These are phyloP conservation scores for Fraxinus greggii DNA, from an alignment of 305 asterid species.

Conservation along the genomic window DNA sequence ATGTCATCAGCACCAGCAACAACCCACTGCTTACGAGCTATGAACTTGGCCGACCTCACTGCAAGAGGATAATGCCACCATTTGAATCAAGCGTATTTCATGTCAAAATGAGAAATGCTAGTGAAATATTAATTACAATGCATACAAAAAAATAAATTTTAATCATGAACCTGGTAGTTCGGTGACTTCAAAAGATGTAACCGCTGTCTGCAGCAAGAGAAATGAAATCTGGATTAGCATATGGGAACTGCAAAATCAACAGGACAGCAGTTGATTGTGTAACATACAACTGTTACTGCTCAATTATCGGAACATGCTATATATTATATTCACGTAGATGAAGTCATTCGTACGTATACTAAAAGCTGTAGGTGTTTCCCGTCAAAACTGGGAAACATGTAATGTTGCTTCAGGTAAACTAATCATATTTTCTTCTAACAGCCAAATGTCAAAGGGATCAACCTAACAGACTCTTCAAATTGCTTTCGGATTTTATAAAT, in stretches of 20 bases:
- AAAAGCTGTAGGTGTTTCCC: not conserved
- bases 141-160: conserved; percentile 19
- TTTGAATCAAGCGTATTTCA: conserved; percentile 24
- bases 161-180: conserved; percentile 82
- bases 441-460: not conserved
- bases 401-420: not conserved
- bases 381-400: not conserved
- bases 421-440: not conserved
- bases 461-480: not conserved
- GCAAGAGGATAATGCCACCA: conserved; percentile 32
- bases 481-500: not conserved
- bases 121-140: conserved; percentile 1
- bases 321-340: not conserved
- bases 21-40: conserved; percentile 96
- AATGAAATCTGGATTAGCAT: conserved; percentile 24
- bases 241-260: conserved; percentile 13
- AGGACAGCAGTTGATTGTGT: conserved; percentile 7
- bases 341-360: not conserved
- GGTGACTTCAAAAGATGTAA: conserved; percentile 90
- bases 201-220: conserved; percentile 73
- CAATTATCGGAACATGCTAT: not conserved
- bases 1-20: conserved; percentile 99
- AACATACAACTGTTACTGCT: not conserved
- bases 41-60: conserved; percentile 96
- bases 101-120: conserved; percentile 16